Evolutionary conservation across 2,329 filamentous ascomycete genomes (phyloP).

Genomic region (Berkeleyomyces rouxiae): DNA sequence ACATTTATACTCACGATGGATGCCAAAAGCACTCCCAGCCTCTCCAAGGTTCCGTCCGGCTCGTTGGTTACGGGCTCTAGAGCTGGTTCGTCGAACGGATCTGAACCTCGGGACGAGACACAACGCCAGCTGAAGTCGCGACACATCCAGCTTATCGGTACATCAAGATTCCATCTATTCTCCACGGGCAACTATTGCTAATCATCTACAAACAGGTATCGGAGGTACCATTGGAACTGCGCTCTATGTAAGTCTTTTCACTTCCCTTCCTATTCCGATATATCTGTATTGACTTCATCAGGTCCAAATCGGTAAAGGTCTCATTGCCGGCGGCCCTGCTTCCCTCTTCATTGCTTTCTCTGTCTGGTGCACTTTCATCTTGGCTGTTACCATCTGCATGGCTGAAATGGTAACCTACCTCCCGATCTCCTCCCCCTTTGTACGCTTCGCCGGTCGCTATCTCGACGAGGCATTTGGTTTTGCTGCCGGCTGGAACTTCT

Average conservation of each 20-base stretch:
- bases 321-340: constrained; percentile 42
- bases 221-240: constrained; percentile 49
- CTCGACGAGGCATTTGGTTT: constrained; percentile 63
- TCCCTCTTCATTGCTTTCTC: constrained; percentile 42
- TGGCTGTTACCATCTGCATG: constrained; percentile 43
- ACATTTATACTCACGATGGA: background rate
- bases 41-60: background rate
- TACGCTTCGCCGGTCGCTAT: constrained; percentile 58
- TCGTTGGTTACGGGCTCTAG: background rate
- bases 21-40: background rate
- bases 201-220: constrained; percentile 28
- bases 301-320: constrained; percentile 35
- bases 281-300: constrained; percentile 14
- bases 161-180: background rate
- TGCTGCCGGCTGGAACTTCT: constrained; percentile 59
- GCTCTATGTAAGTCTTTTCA: constrained; percentile 29
- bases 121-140: constrained; percentile 37
- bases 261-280: background rate
- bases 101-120: constrained; percentile 19
- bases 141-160: constrained; percentile 37
- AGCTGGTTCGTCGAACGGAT: background rate
- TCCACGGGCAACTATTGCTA: background rate
- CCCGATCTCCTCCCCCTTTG: constrained; percentile 63
- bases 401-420: constrained; percentile 65
- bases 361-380: constrained; percentile 44